Evolutionary conservation across 345 rosid species (phyloP).

Genomic region (Boechera retrofracta): DNA sequence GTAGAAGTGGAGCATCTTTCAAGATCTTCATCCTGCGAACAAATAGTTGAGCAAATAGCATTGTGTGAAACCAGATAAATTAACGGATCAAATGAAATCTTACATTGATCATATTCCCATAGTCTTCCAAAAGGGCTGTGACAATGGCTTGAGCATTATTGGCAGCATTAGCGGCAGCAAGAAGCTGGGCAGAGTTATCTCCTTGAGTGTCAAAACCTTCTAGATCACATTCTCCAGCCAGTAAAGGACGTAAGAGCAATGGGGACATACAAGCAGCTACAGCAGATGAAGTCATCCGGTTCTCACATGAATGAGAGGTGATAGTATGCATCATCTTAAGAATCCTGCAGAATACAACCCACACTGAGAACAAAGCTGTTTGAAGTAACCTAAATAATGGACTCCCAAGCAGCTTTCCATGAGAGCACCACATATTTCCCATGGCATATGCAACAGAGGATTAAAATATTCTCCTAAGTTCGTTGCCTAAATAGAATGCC

Average conservation of each 20-base stretch:
- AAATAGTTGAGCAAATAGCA: slow-evolving; percentile 26
- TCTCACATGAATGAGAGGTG: slow-evolving; percentile 77
- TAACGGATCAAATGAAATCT: slow-evolving; percentile 45
- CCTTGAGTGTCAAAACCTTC: slow-evolving; percentile 84
- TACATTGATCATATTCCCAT: slow-evolving; percentile 85
- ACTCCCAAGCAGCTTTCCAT: slow-evolving; percentile 22
- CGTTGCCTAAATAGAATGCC: slow-evolving; percentile 14
- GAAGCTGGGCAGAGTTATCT: slow-evolving; percentile 94
- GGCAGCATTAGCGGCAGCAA: slow-evolving; percentile 99
- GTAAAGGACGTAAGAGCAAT: slow-evolving; percentile 85
- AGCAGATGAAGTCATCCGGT: slow-evolving; percentile 95
- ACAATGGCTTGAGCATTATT: slow-evolving; percentile 93
- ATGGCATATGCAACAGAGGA: slow-evolving; percentile 1
- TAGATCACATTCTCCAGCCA: slow-evolving; percentile 97
- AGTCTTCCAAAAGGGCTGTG: slow-evolving; percentile 89
- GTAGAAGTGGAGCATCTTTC: slow-evolving; percentile 93
- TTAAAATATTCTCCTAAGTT: background rate
- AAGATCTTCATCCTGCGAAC: slow-evolving; percentile 77
- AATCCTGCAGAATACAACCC: slow-evolving; percentile 61
- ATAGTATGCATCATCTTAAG: slow-evolving; percentile 93
- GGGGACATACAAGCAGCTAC: slow-evolving; percentile 99
- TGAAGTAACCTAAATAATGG: slow-evolving; percentile 4
- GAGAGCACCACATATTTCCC: slow-evolving; percentile 15
- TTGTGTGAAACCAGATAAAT: slow-evolving; percentile 13
- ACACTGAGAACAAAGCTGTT: slow-evolving; percentile 31